Conservation (phyloP, 345 rosid species). For the Erysimum cheiranthoides region DNA sequence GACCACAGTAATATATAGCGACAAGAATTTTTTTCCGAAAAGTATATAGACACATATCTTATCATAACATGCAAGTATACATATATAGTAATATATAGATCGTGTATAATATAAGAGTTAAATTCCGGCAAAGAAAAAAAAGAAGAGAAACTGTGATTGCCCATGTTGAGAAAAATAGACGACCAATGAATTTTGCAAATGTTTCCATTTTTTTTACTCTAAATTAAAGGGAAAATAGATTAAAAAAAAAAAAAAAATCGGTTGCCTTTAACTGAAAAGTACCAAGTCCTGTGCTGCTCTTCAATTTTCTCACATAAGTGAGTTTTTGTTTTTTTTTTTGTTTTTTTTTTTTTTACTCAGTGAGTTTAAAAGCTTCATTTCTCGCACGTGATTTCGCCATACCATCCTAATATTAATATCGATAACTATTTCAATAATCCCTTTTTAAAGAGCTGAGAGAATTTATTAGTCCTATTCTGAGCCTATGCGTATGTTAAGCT, state of each 20-base stretch:
- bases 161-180: background rate
- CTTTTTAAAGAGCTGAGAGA: background rate
- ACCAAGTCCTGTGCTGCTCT: constrained; percentile 5
- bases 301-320: background rate
- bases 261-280: background rate
- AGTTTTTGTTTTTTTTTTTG: background rate
- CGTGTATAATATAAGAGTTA: constrained; percentile 4
- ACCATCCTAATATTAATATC: constrained; percentile 6
- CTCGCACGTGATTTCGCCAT: constrained; percentile 19
- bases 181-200: background rate
- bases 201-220: background rate
- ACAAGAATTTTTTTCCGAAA: constrained; percentile 9
- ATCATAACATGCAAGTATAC: background rate
- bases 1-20: constrained; percentile 20
- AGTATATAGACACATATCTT: constrained; percentile 18
- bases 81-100: background rate
- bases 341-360: background rate
- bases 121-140: background rate
- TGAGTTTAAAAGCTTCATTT: background rate
- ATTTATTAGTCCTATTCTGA: background rate
- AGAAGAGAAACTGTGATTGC: background rate
- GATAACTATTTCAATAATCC: background rate
- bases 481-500: background rate
- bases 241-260: background rate
- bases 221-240: background rate